Evolutionary conservation across 768 basidiomycete genomes (phyloP), one percentile per base, ranked within the genome.

Genomic region (Pulveroboletus ravenelii): DNA sequence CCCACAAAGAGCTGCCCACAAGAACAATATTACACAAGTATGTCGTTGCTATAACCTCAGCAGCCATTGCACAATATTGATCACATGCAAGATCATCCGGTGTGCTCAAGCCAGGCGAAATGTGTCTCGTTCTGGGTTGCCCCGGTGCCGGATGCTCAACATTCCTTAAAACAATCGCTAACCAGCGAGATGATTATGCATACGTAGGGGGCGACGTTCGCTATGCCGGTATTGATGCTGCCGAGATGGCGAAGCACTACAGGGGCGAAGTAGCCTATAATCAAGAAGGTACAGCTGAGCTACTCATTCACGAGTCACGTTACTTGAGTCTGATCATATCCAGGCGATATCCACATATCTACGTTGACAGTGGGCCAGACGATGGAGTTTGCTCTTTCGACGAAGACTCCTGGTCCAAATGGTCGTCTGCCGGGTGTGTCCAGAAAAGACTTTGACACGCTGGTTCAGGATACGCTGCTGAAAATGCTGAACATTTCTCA

Each of bases 71-170:
- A 17, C 23, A 17, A 42, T 31, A 13, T 6, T 51, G 23, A 56
- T 43, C 9, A 27, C 42, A 30, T 48, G 32, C n/a, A 51, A 82
- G 83, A 54, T 78, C 78, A 18, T 82, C 81, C 7, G 90, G 89
- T 36, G 72, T 83, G 15, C 68, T 90, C 36, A 83, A 86, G 54
- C 80, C 87, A 0, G 84, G 89, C 15, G 85, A 93, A 74, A 93
- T 93, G 90, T 85, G 89, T 61, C 77, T 92, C 6, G 89, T 88
- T 18, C 74, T 89, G 12, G 91, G 91, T 17, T 84, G 88, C 48
- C 91, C 91, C 5, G 87, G 86, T 1, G 78, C 88, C 6, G 92
- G 92, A 31, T 94, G 93, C 63, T 81, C 85, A 1, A 88, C 93
- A 0, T 92, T 95, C 71, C 75, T 95, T 18, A 92, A 90, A 68